Evolutionary conservation across 495 filamentous ascomycete genomes (phyloP).

Genomic region (Cairneyella variabilis): DNA sequence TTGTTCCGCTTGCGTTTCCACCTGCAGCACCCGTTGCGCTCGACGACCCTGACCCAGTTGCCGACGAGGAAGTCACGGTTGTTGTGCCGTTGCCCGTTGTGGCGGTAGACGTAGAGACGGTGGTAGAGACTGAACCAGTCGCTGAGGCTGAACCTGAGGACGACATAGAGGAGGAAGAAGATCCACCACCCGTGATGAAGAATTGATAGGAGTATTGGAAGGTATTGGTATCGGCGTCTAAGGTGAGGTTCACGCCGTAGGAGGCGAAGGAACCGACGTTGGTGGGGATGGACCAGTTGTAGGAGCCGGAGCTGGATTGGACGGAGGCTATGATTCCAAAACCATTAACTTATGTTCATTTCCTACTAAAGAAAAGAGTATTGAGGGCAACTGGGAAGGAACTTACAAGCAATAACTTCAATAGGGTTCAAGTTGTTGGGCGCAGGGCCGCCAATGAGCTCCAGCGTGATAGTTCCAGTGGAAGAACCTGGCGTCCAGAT

Average conservation of each 20-base stretch:
- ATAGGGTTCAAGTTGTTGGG: background rate
- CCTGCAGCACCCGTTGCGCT: background rate
- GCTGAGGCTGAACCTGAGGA: background rate
- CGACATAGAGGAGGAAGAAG: background rate
- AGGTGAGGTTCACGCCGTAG: conserved; percentile 13
- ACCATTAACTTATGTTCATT: no score
- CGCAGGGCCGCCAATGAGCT: background rate
- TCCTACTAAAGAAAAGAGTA: background rate
- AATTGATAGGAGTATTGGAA: conserved; percentile 21
- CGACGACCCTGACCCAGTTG: no score
- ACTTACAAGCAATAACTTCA: background rate
- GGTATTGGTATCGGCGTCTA: conserved; percentile 3
- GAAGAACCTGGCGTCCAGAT: background rate
- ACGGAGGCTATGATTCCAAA: background rate
- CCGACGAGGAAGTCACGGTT: background rate
- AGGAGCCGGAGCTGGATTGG: background rate
- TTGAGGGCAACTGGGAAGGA: background rate
- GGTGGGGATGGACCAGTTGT: conserved; percentile 7
- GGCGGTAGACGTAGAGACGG: background rate
- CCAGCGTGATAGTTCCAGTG: background rate
- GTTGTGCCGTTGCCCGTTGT: background rate
- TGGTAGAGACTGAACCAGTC: background rate
- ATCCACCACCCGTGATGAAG: background rate
- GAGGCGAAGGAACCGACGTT: background rate
- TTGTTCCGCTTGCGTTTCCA: background rate